A percentile compares a stretch with the other conserved stretches of the same genome.
These are phyloP conservation scores for Chlamydomonas sphaeroides DNA, from an alignment of 139 green algal species.

Conservation along the genomic window DNA sequence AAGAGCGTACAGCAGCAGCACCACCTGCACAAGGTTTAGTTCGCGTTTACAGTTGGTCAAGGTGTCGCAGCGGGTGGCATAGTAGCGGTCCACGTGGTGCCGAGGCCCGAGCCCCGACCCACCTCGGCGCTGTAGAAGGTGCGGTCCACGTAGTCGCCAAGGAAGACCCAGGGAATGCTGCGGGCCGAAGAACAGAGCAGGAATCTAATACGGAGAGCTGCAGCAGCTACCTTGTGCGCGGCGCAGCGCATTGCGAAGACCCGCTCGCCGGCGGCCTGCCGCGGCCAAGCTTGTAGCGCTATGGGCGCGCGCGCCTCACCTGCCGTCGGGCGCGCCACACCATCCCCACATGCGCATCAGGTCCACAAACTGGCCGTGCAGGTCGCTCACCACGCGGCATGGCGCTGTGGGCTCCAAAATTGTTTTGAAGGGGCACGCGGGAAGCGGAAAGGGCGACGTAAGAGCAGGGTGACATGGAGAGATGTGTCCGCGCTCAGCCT, in stretches of 20 bases:
- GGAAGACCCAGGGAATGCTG: conserved; percentile 33
- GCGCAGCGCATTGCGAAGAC: no score
- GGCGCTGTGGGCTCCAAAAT: not conserved
- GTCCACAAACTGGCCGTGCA: conserved; percentile 18
- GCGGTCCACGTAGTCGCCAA: conserved; percentile 31
- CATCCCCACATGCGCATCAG: conserved; percentile 18
- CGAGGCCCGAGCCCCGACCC: no score
- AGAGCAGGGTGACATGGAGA: not conserved
- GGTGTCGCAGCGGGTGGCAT: no score
- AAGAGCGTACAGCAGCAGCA: conserved; percentile 9
- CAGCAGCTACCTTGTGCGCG: no score
- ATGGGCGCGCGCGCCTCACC: not conserved
- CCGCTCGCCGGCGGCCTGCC: no score
- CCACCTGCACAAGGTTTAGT: no score
- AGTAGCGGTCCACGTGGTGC: no score
- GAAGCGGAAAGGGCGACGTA: not conserved
- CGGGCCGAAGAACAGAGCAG: not conserved
- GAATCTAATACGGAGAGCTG: no score
- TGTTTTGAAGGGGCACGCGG: not conserved
- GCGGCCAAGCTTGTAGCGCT: not conserved
- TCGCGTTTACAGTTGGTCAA: no score
- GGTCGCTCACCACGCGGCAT: conserved; percentile 1
- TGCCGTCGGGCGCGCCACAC: not conserved
- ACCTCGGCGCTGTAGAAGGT: no score
- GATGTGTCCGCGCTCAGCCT: not conserved